Conservation (phyloP, 768 basidiomycete species). For the Macrolepiota dolichaula region DNA sequence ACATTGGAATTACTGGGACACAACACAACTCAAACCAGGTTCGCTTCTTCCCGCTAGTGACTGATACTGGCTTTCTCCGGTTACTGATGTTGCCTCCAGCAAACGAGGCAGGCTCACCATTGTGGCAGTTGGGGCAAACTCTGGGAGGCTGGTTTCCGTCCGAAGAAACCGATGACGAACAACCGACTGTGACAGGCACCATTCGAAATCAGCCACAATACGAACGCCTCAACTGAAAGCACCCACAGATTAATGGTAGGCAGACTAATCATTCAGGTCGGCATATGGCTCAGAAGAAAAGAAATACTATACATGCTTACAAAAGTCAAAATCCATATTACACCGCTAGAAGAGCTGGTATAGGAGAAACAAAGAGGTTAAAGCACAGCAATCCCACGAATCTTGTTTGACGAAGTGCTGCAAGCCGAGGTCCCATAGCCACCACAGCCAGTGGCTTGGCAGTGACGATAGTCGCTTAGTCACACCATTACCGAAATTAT, state of each 20-base stretch:
- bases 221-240: not conserved
- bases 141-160: constrained; percentile 50
- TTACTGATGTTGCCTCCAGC: not conserved
- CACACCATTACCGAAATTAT: not conserved
- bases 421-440: not conserved
- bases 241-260: constrained; percentile 15
- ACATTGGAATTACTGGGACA: constrained; percentile 63
- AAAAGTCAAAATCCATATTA: constrained; percentile 9
- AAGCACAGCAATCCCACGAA: not conserved
- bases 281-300: not conserved
- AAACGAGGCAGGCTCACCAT: constrained; percentile 35
- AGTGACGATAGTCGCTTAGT: not conserved
- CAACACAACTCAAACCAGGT: constrained; percentile 68
- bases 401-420: not conserved
- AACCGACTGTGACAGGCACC: constrained; percentile 50
- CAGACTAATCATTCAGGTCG: constrained; percentile 8
- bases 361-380: not conserved
- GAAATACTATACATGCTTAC: not conserved
- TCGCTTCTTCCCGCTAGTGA: constrained; percentile 54
- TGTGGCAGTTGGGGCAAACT: constrained; percentile 65
- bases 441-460: not conserved
- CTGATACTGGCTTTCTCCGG: constrained; percentile 35
- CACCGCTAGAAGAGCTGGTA: not conserved
- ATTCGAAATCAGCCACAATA: not conserved
- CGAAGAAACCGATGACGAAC: constrained; percentile 50